Evolutionary conservation across 2,329 filamentous ascomycete genomes (phyloP).

Genomic region (Xylariaceae sp.): DNA sequence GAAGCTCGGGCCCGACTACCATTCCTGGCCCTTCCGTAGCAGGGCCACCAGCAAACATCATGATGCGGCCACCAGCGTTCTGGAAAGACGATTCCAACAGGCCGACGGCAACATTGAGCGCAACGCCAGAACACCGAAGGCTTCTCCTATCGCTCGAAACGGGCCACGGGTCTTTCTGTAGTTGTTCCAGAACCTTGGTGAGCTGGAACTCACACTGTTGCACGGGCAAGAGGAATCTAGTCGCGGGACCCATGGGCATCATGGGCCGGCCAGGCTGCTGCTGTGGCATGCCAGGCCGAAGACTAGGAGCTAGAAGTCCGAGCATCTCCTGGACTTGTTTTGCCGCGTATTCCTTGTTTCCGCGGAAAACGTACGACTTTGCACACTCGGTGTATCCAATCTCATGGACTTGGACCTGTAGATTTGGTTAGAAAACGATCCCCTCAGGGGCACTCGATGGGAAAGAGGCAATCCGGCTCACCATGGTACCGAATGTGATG

Average conservation of each 20-base stretch:
- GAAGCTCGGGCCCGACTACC: constrained; percentile 91
- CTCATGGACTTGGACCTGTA: constrained; percentile 87
- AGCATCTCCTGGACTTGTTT: constrained; percentile 99
- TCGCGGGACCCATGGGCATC: constrained; percentile 71
- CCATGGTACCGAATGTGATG: constrained; percentile 91
- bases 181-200: constrained; percentile 88
- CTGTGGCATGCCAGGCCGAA: constrained; percentile 69
- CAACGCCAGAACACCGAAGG: constrained; percentile 88
- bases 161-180: constrained; percentile 97
- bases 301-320: constrained; percentile 65
- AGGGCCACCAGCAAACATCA: constrained; percentile 93
- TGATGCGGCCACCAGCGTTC: constrained; percentile 89
- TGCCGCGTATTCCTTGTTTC: constrained; percentile 94
- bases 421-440: constrained; percentile 23
- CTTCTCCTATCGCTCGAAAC: constrained; percentile 89
- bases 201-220: constrained; percentile 96
- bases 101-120: constrained; percentile 90
- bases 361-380: constrained; percentile 97
- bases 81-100: constrained; percentile 92
- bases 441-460: neutral
- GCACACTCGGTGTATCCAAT: constrained; percentile 97
- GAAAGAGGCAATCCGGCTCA: constrained; percentile 35
- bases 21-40: constrained; percentile 95
- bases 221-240: constrained; percentile 88
- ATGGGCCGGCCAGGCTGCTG: constrained; percentile 69